phyloP scores from a whole-genome alignment of 2,329 filamentous ascomycete genomes.

The Sclerotinia glacialis region DNA sequence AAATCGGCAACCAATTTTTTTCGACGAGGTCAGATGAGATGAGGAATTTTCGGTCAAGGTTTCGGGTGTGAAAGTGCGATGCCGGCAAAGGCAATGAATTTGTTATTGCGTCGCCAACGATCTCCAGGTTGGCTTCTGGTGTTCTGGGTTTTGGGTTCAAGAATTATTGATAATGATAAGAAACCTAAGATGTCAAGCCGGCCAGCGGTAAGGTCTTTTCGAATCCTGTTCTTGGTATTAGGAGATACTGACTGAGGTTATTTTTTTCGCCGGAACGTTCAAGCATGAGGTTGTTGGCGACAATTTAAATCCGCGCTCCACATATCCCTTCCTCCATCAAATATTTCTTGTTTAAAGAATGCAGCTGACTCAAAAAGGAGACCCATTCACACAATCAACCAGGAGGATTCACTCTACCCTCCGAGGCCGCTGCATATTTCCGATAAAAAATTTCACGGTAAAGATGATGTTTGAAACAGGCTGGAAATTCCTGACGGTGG shows the following conservation, averaged over 20 bases:
- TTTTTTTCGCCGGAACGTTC: neutral
- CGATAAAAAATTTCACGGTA: neutral
- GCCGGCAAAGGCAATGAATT: neutral
- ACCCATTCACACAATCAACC: neutral
- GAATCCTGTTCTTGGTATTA: neutral
- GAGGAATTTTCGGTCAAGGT: neutral
- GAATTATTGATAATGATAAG: neutral
- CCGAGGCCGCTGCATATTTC: neutral
- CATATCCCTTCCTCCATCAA: neutral
- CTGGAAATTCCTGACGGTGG: neutral
- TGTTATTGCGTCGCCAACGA: no score
- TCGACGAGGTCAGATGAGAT: conserved; percentile 1
- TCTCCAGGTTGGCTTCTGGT: neutral
- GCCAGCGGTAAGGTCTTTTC: neutral
- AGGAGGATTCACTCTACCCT: neutral
- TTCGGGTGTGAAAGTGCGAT: neutral
- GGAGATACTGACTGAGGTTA: neutral
- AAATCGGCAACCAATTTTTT: neutral
- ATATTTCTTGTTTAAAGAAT: neutral
- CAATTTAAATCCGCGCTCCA: neutral
- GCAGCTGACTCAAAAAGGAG: neutral
- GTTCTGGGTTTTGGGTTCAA: neutral
- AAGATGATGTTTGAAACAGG: neutral
- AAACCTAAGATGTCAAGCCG: neutral
- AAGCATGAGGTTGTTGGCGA: neutral